Base-by-base conservation (phyloP, 1,139 yeast species). In the Taphrina betulina region DNA sequence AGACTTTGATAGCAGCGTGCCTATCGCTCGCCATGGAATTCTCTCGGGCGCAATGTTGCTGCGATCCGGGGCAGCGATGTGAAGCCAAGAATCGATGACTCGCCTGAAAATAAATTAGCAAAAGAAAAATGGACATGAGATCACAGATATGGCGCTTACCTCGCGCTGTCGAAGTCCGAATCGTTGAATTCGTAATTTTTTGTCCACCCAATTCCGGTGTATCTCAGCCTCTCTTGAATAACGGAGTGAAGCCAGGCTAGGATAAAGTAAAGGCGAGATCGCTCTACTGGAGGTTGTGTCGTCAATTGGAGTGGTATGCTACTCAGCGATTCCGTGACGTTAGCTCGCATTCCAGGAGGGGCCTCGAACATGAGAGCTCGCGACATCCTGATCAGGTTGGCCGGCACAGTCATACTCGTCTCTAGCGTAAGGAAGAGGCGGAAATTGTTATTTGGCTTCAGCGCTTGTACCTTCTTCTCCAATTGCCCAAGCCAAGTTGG, bases 221-320 rank as follows among this genome's bases (percentile, higher is more conserved):
- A 83, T 43, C 83, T 74, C 42, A 78, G 68, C 55, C 87, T 70
- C 60, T 83, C 88, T 42, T 75, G 75, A 2, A 87, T 64, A 1
- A 83, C 64, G 0, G 85, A 75, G 67, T 87, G 95, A 61, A 77
- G 77, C 95, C 95, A 87, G 0, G 80, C 73, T 10, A 85, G 65
- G 24, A 84, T 66, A 64, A 83, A 79, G 59, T 72, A 75, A 2
- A 84, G 64, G 53, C 79, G 77, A 10, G 69, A 69, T 42, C 75
- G 70, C 60, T 80, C 82, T 2, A 71, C 67, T 0, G 83, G 80
- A 33, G 36, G 28, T 20, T 5, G 36, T 3, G 17, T 44, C 10
- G 33, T 26, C 1, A 14, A 5, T 5, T 53, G 48, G 3, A 64
- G 58, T 2, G 69, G 60, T 16, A 73, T 57, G 2, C 69, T 66